Percentiles rank a stretch among this genome's conserved stretches.
Conservation (phyloP, 176 grass and related monocot species). For the Chrysopogon serrulatus region DNA sequence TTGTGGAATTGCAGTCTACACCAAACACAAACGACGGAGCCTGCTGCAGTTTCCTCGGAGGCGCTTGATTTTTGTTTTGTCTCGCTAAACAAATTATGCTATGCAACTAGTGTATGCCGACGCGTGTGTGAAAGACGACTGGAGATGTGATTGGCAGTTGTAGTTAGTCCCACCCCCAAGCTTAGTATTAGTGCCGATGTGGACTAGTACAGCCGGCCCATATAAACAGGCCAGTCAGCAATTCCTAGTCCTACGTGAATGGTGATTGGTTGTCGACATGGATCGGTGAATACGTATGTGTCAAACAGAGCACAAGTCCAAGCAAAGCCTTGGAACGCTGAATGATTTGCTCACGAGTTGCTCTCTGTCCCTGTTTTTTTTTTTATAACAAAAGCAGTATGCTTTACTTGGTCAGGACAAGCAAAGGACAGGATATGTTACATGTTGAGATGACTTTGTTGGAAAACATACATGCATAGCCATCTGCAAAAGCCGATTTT, state of each 20-base stretch:
- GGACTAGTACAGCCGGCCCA: background rate
- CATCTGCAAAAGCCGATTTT: too few relatives aligned
- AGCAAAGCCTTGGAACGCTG: background rate
- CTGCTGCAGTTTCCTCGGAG: too few relatives aligned
- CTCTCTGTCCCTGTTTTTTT: background rate
- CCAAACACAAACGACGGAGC: background rate
- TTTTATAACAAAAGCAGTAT: background rate
- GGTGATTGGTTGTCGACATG: background rate
- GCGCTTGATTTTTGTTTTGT: too few relatives aligned
- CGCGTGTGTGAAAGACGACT: background rate
- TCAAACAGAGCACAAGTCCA: conserved; percentile 16
- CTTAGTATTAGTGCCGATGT: background rate
- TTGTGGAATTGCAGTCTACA: too few relatives aligned
- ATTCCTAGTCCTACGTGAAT: background rate
- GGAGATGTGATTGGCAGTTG: background rate
- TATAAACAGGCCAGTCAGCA: background rate
- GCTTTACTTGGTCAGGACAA: conserved; percentile 17
- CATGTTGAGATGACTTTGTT: background rate
- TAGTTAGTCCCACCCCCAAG: background rate
- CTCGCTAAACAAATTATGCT: too few relatives aligned
- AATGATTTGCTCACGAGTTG: background rate
- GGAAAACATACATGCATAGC: too few relatives aligned
- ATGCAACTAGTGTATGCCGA: too few relatives aligned
- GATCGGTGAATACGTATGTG: background rate
- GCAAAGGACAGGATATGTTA: too few relatives aligned